phyloP scores from a whole-genome alignment of 2,329 filamentous ascomycete genomes.

The Alternaria infectoria region DNA sequence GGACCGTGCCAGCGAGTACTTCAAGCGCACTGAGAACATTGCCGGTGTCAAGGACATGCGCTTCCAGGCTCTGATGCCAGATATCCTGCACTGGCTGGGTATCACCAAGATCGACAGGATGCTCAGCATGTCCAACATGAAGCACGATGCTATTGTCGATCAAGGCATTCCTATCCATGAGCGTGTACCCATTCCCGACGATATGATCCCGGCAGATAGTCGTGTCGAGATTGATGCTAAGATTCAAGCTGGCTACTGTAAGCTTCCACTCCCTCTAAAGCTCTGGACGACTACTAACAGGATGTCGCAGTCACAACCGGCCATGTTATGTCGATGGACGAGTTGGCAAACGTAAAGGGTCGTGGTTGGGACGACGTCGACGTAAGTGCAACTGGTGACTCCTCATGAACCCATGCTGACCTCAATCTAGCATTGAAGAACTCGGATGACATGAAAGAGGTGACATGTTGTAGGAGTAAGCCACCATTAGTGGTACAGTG shows the following conservation, averaged over 20 bases:
- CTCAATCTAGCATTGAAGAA: constrained; percentile 38
- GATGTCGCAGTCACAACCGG: constrained; percentile 73
- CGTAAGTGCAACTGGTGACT: constrained; percentile 37
- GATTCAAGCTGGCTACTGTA: constrained; percentile 87
- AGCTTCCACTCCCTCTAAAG: constrained; percentile 39
- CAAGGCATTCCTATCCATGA: constrained; percentile 89
- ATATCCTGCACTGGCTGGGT: constrained; percentile 96
- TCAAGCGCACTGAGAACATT: constrained; percentile 97
- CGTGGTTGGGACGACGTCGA: constrained; percentile 84
- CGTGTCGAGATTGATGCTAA: constrained; percentile 99
- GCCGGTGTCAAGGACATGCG: constrained; percentile 96
- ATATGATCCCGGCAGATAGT: constrained; percentile 92
- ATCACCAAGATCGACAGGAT: constrained; percentile 99
- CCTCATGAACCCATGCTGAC: constrained; percentile 27
- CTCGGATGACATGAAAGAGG: constrained; percentile 10
- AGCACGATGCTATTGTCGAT: constrained; percentile 85
- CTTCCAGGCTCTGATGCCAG: constrained; percentile 97
- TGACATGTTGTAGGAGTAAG: not conserved
- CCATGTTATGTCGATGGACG: constrained; percentile 85
- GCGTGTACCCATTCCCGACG: constrained; percentile 88
- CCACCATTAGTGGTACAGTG: constrained; percentile 21
- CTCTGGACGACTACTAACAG: constrained; percentile 23
- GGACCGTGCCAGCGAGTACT: constrained; percentile 87
- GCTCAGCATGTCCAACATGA: constrained; percentile 99
- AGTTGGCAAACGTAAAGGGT: constrained; percentile 84